Conservation (phyloP, 257 asterid species). For the Solanum appendiculatum region DNA sequence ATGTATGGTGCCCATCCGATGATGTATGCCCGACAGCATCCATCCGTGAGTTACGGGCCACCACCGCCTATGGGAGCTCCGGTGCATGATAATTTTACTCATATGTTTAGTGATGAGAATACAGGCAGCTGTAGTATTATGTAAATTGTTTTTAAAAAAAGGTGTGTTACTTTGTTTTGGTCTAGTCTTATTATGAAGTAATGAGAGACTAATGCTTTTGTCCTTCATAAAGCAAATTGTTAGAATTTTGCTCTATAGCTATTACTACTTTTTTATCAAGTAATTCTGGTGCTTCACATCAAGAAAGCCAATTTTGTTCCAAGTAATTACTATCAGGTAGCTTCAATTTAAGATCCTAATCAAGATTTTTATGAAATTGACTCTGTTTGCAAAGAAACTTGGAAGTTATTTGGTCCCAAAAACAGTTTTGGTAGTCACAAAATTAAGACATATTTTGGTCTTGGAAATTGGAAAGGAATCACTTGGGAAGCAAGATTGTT, state of each 20-base stretch:
- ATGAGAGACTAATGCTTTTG: neutral
- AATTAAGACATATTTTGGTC: neutral
- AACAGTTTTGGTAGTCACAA: neutral
- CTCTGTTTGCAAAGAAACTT: neutral
- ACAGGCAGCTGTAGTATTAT: conserved; percentile 62
- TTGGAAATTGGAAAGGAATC: neutral
- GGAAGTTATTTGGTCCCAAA: neutral
- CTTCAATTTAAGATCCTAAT: neutral
- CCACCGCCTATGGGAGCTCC: conserved; percentile 31
- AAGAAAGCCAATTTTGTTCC: neutral
- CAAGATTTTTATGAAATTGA: neutral
- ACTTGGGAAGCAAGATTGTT: neutral
- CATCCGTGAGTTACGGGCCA: conserved; percentile 33
- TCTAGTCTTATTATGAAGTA: neutral
- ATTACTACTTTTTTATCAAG: neutral
- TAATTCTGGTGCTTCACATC: neutral
- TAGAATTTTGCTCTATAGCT: neutral
- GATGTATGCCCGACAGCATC: conserved; percentile 31
- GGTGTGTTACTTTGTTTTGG: neutral
- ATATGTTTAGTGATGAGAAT: conserved; percentile 74
- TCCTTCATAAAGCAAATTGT: neutral
- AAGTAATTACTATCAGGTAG: neutral
- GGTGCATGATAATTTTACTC: conserved; percentile 29
- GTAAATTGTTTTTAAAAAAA: conserved; percentile 22
- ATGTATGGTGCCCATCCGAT: conserved; percentile 35